Percentiles rank a stretch among this genome's conserved stretches.
phyloP scores from a whole-genome alignment of 805 yeast species.

The Ogataea haglerorum region DNA sequence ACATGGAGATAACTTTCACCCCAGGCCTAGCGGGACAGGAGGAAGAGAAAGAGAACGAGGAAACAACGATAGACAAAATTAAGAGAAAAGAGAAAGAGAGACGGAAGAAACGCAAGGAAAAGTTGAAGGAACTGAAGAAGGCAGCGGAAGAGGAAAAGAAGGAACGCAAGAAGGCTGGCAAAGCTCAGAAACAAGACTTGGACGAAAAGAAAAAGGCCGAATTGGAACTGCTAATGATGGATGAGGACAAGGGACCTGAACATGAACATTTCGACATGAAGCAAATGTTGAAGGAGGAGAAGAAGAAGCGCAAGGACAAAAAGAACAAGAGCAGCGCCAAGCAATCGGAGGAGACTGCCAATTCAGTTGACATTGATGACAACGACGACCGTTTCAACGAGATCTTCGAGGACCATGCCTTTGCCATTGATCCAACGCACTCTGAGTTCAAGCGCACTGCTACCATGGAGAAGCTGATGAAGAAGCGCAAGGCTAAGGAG shows the following conservation, averaged over 20 bases:
- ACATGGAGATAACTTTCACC: constrained; percentile 93
- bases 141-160: constrained; percentile 50
- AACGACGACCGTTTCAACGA: constrained; percentile 83
- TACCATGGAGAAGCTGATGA: constrained; percentile 79
- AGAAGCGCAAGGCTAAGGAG: constrained; percentile 36
- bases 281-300: constrained; percentile 66
- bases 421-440: constrained; percentile 89
- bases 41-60: constrained; percentile 42
- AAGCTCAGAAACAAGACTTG: constrained; percentile 28
- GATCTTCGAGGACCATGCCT: constrained; percentile 79
- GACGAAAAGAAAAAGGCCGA: constrained; percentile 57
- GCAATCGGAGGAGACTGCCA: constrained; percentile 38
- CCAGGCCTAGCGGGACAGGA: constrained; percentile 63
- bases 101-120: constrained; percentile 77
- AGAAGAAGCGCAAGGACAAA: constrained; percentile 67
- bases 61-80: constrained; percentile 74
- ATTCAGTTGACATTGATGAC: constrained; percentile 60
- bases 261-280: constrained; percentile 72
- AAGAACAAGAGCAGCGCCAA: constrained; percentile 46
- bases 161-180: constrained; percentile 33
- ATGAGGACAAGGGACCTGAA: constrained; percentile 48
- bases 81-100: constrained; percentile 91
- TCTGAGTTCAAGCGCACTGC: constrained; percentile 87
- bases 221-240: constrained; percentile 70
- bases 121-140: constrained; percentile 58